These are phyloP conservation scores for Solidago caesia DNA, from an alignment of 129 eudicot genomes.

Conservation along the genomic window DNA sequence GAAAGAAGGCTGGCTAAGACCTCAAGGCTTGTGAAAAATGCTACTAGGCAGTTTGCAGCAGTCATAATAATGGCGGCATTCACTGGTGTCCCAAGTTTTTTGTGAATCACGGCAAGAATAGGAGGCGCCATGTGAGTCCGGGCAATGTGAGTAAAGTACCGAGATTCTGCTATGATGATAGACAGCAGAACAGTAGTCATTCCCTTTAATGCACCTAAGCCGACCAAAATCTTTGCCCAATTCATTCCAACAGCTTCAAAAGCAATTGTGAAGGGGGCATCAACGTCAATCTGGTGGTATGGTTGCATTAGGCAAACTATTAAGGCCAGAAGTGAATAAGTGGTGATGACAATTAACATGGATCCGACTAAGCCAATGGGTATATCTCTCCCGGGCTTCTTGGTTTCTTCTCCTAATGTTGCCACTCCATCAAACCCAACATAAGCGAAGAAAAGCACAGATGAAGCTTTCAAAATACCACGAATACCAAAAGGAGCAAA, in stretches of 20 bases:
- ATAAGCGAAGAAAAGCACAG: constrained; percentile 71
- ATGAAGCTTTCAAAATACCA: constrained; percentile 66
- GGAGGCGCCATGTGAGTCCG: constrained; percentile 70
- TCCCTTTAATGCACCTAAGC: constrained; percentile 66
- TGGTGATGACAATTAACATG: constrained; percentile 49
- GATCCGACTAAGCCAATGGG: constrained; percentile 80
- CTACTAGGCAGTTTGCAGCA: constrained; percentile 47
- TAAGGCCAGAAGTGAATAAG: constrained; percentile 61
- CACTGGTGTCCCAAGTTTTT: constrained; percentile 61
- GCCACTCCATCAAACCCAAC: constrained; percentile 80
- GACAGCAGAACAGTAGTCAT: constrained; percentile 66
- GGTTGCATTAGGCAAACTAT: constrained; percentile 77
- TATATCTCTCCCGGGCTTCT: constrained; percentile 61
- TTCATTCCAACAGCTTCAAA: constrained; percentile 62
- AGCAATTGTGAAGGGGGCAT: constrained; percentile 73
- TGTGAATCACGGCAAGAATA: constrained; percentile 56
- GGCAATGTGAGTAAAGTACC: constrained; percentile 80
- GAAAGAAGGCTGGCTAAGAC: constrained; percentile 62
- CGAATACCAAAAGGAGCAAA: constrained; percentile 55
- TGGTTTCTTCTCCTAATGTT: constrained; percentile 75
- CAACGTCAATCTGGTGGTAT: constrained; percentile 41
- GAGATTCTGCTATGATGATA: constrained; percentile 58
- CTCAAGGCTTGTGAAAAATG: constrained; percentile 62
- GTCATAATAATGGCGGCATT: constrained; percentile 69
- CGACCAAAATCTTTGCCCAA: constrained; percentile 70